Evolutionary conservation across 495 filamentous ascomycete genomes (phyloP).

Genomic region (Cetradonia linearis): DNA sequence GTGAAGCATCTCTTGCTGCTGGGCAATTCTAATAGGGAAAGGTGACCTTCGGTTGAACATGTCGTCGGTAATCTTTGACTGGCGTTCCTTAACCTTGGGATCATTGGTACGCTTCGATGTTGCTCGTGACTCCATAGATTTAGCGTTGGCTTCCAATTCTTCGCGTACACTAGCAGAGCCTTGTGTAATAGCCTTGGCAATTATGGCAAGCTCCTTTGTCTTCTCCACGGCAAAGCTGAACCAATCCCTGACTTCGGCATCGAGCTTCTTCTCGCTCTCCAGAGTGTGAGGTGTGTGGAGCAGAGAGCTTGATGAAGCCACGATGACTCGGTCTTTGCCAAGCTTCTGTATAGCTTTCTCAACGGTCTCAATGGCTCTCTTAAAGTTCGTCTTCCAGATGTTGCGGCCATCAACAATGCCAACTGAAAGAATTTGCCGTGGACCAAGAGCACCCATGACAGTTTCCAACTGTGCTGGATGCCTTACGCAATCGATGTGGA

Average conservation of each 20-base stretch:
- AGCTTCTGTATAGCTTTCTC: constrained; percentile 85
- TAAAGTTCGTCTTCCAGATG: constrained; percentile 99
- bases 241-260: constrained; percentile 87
- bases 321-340: constrained; percentile 89
- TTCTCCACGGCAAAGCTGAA: constrained; percentile 98
- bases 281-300: constrained; percentile 97
- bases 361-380: constrained; percentile 76
- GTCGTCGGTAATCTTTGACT: constrained; percentile 68
- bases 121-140: constrained; percentile 76
- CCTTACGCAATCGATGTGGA: constrained; percentile 93
- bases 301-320: constrained; percentile 91
- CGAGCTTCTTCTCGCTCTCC: constrained; percentile 92
- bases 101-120: constrained; percentile 92
- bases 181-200: constrained; percentile 91
- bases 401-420: constrained; percentile 98
- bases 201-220: constrained; percentile 76
- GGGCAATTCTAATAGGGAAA: constrained; percentile 70
- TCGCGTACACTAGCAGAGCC: constrained; percentile 75
- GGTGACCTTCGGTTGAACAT: constrained; percentile 86
- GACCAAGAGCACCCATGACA: constrained; percentile 64
- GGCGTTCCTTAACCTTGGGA: constrained; percentile 88
- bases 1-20: constrained; percentile 78
- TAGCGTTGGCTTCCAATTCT: constrained; percentile 88
- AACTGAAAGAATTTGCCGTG: constrained; percentile 77
- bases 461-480: constrained; percentile 91